Evolutionary conservation across 129 eudicot genomes (phyloP), one percentile per base, ranked within the genome.

Genomic region (Ambrosia artemisiifolia): DNA sequence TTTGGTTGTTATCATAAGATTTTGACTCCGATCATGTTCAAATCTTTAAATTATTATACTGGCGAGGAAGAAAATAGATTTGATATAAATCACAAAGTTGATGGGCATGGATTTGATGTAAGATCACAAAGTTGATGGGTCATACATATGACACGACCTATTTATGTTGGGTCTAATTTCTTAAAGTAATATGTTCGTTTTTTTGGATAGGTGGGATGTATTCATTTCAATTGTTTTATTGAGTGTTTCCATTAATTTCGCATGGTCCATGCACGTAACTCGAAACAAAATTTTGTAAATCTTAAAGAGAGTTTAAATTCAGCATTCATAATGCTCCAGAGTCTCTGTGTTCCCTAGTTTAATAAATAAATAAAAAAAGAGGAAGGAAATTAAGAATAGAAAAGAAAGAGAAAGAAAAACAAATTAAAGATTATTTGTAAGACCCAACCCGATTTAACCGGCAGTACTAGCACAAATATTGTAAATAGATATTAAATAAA

Each of bases 121-220:
- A 38, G 5, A 40, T 65, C 48, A 40, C 6, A 54, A 54, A 56
- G 68, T 55, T 18, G 71, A 50, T 60, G 63, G 81, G 81, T 59
- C 81, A 35, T 50, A 60, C 61, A 34, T 34, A 33, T 61, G 81
- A 69, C 81, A 69, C 75, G 70, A 68, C 81, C 20, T 77, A 69
- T 35, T 57, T 1, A 48, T 35, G 81, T 63, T 59, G 42, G 70
- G 76, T 77, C 81, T 61, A 35, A 51, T 48, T 70, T 70, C 81
- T 38, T 69, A 70, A 61, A n/a, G 57, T 20, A 28, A 24, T n/a
- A 24, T 16, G 70, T 61, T 77, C 76, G 57, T 69, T 62, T 77
- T 70, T 69, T 59, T 20, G 53, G 51, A 69, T 36, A 69, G 71
- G 70, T 34, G 70, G 36, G 81, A 69, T 77, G 81, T 61, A 77